Evolutionary conservation across 2,329 filamentous ascomycete genomes (phyloP), one percentile per base, ranked within the genome.

Genomic region (Colletotrichum viniferum): DNA sequence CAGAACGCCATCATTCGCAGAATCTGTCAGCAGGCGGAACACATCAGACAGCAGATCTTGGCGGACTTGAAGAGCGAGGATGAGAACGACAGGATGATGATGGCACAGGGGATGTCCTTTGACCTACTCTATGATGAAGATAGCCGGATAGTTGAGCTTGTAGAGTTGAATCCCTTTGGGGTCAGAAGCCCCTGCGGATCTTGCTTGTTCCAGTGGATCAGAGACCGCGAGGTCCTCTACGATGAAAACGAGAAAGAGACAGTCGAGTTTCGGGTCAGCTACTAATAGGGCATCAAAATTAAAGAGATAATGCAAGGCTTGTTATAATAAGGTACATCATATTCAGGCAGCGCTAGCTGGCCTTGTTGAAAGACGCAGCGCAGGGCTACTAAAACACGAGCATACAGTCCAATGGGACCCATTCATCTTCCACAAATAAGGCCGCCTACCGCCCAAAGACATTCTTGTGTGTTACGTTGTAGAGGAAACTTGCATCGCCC

Each of bases 81-180:
- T 13, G 14, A 61, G 28, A 34, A 28, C 18, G 58, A 61, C 18
- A 61, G 18, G 6, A 28, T 61, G 4, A 4, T 61, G 10, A n/a
- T 32, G 28, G 58, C 28, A 32, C 58, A 87, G 71, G 86, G 86
- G 0, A 85, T 88, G 61, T 83, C 82, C 5, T 88, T 88, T 74
- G 86, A 89, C 76, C 79, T 87, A 18, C 80, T 83, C 18, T 85
- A 83, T 62, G 80, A 85, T 30, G 80, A 84, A 48, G 76, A 79
- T 4, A 69, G 67, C 0, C 71, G 77, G 3, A 74, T 77, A 1
- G 69, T 78, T 48, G 77, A 82, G 78, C 78, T 88, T n/a, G 81
- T 88, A 16, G 85, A 89, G 78, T 78, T 88, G 43, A 88, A 88
- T 70, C 83, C 82, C 2, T 88, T 88, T 77, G 87, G 87, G 0